A percentile compares a stretch with the other conserved stretches of the same genome.
Conservation (phyloP, 257 asterid species). For the Avicennia marina region DNA sequence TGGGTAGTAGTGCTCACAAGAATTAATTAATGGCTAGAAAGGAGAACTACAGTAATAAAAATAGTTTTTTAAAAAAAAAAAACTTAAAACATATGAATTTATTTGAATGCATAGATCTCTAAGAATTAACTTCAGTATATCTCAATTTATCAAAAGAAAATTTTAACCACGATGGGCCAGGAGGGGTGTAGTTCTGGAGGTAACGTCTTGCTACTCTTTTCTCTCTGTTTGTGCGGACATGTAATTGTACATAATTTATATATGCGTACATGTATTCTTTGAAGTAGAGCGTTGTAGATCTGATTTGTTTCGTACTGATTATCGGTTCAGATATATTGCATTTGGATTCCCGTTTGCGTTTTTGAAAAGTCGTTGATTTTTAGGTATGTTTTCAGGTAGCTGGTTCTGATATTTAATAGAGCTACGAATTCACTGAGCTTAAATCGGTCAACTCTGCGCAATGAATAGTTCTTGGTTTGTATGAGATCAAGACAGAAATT, state of each 20-base stretch:
- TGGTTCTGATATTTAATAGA: slow-evolving; percentile 13
- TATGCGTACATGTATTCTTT: neutral
- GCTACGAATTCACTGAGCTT: slow-evolving; percentile 8
- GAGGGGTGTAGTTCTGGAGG: slow-evolving; percentile 4
- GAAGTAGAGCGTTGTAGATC: slow-evolving; percentile 9
- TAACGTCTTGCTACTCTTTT: neutral
- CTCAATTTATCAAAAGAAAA: no score
- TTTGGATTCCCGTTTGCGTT: slow-evolving; percentile 3
- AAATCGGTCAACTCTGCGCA: neutral
- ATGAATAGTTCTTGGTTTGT: neutral
- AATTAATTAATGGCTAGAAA: no score
- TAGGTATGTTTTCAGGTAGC: slow-evolving; percentile 4
- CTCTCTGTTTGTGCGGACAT: neutral
- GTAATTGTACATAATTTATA: no score
- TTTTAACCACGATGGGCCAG: no score
- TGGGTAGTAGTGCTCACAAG: no score
- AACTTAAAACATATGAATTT: no score
- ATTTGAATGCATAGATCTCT: no score
- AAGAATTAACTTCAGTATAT: no score
- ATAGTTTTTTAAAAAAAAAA: no score
- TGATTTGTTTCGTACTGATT: slow-evolving; percentile 11
- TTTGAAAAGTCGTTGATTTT: slow-evolving; percentile 1
- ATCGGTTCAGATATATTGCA: slow-evolving; percentile 15
- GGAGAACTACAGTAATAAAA: no score
- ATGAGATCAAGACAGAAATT: neutral